Base-by-base conservation (phyloP, 768 basidiomycete species). In the Megacollybia marginata region DNA sequence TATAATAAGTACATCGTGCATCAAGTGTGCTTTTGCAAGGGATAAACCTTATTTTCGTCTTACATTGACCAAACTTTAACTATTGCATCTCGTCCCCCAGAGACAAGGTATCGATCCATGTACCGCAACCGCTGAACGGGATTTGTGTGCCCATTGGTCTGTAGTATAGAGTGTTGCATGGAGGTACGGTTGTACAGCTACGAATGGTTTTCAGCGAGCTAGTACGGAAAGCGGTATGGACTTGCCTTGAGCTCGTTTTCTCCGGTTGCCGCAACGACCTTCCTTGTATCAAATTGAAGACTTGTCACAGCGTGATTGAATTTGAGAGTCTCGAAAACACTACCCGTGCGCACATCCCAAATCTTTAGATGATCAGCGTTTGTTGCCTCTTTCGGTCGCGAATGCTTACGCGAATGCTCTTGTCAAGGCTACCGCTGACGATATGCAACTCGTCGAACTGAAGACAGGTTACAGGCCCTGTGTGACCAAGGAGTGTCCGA, bases 361-460 rank as follows among this genome's bases (percentile, higher is more conserved):
- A 96, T 90, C 92, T 95, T 49, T 11, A 42, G 34, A 53, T 23
- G 48, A 54, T 38, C 31, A 40, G n/a, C 7, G 5, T 45, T 44
- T 12, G 28, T 18, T 35, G 35, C 42, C 1, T 47, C 49, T 38
- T 13, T 34, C 33, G 19, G 2, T 34, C 16, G 45, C 20, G 23
- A 48, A 33, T 7, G 69, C 83, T 58, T 61, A 94, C 91, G 61
- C 91, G 76, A 48, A 99, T 76, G 4, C 88, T 86, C 69, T 93
- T 95, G 69, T 99, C 96, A 36, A 98, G 72, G 63, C 89, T 89
- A 35, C 96, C 96, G 47, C 87, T 94, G 42, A 85, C 83, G 57
- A 98, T 86, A 62, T 96, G 88, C 51, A 88, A 73, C 69, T 98
- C 94, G 70, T 99, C 96, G 61, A 99, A 98, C 64, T 98, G 88